A percentile compares a stretch with the other conserved stretches of the same genome.
Conservation (phyloP, 1,284 basidiomycete species). For the Boletus semigastroideus region DNA sequence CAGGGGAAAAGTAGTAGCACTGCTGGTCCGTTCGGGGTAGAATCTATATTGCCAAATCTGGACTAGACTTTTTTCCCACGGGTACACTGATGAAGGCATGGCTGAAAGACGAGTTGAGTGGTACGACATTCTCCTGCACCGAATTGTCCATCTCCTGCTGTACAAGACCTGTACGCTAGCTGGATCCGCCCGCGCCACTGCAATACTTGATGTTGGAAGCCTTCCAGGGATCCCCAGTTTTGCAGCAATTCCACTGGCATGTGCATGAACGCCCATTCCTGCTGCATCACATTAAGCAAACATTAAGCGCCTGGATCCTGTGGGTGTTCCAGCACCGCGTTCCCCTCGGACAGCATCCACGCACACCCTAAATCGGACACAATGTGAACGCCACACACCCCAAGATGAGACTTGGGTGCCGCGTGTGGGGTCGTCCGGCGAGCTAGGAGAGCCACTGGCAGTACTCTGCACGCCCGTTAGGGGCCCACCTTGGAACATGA, state of each 20-base stretch:
- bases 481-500: conserved; percentile 18
- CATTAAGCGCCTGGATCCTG: conserved; percentile 1
- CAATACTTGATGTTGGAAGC: conserved; percentile 2
- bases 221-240: background rate
- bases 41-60: background rate
- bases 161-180: background rate
- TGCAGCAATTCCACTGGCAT: background rate
- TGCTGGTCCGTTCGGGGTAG: too few species aligned
- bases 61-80: conserved; percentile 12
- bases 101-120: background rate
- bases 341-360: conserved; percentile 16
- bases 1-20: background rate
- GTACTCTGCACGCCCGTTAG: background rate
- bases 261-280: background rate
- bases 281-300: background rate
- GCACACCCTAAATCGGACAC: conserved; percentile 1
- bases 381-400: conserved; percentile 10
- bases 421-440: conserved; percentile 1
- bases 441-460: background rate
- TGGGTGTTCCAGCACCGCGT: background rate
- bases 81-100: background rate
- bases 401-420: conserved; percentile 3
- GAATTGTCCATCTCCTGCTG: background rate
- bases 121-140: conserved; percentile 1
- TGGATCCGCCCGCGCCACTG: conserved; percentile 12